Base-by-base conservation (phyloP, 257 asterid species). In the Ilex aquifolium region DNA sequence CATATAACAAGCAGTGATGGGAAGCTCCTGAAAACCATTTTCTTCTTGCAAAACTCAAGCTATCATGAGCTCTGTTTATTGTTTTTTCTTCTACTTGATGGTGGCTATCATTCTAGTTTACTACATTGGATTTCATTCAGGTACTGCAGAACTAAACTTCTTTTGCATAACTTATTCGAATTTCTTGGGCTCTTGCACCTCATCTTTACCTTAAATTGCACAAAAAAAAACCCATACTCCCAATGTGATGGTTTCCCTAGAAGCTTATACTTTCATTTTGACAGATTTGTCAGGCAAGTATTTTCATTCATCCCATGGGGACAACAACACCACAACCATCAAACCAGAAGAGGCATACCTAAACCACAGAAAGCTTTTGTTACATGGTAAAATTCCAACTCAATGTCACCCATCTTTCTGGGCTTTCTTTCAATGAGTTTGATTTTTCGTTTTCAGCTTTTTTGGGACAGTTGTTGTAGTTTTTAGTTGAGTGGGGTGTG, bases 331-430 rank as follows among this genome's bases (percentile, higher is more conserved):
- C 27, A 44, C 32, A 56, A 56, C 57, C 57, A 29, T 56, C 31
- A 60, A 52, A 6, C 77, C 74, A n/a, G 67, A 68, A 57, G 60
- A 59, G 46, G 67, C 78, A 57, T 59, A 77, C 53, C 62, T 65
- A 16, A 66, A 50, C 48, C 69, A 65, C 66, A 82, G 93, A 68
- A 85, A 80, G 48, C 69, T 82, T 58, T 65, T 79, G 76, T 51
- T 56, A 3, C 75, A 78, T 67, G 89, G 87, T 82, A 65, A 72
- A 17, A 11, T 29, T 13, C 21, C 54, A n/a, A 42, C 52, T 46
- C 52, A 14, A 46, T 46, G 13, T 14, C 13, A 46, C 52, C 52
- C n/a, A 2, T 42, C 12, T 7, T 11, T 42, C 48, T 6, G 12
- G 12, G 12, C 12, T 42, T 6, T 42, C 7, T 11, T 7, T 42